These are phyloP conservation scores for Sugiyamaella smithiae DNA, from an alignment of 805 yeast genomes.

Conservation along the genomic window DNA sequence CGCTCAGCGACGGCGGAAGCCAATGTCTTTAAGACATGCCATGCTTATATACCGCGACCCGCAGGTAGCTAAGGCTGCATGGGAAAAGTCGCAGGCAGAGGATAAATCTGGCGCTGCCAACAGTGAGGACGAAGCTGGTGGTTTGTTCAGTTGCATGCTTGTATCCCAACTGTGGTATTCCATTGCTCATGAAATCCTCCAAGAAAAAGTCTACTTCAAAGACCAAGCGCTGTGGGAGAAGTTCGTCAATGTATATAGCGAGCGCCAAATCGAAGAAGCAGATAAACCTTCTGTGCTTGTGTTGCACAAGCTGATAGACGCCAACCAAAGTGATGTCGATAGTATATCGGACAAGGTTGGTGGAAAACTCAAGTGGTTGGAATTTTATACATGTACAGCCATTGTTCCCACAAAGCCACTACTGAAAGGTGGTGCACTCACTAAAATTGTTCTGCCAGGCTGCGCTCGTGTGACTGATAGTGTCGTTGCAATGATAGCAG, in stretches of 20 bases:
- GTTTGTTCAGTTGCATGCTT: conserved; percentile 56
- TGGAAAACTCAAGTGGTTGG: conserved; percentile 60
- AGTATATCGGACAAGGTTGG: conserved; percentile 44
- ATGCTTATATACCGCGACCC: conserved; percentile 59
- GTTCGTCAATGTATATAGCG: conserved; percentile 32
- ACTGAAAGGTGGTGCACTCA: conserved; percentile 42
- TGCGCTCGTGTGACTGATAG: conserved; percentile 59
- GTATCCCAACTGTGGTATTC: conserved; percentile 69
- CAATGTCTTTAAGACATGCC: conserved; percentile 68
- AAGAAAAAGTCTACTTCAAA: conserved; percentile 54
- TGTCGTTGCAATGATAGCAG: conserved; percentile 51
- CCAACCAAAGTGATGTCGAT: conserved; percentile 54
- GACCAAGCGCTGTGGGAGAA: conserved; percentile 45
- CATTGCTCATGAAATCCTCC: conserved; percentile 53
- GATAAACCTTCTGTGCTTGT: conserved; percentile 45
- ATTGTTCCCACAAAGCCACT: conserved; percentile 54
- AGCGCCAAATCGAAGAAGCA: conserved; percentile 14
- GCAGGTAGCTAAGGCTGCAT: conserved; percentile 44
- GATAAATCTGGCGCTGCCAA: conserved; percentile 12
- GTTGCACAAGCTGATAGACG: conserved; percentile 60
- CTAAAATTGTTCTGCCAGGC: conserved; percentile 65
- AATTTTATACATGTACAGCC: conserved; percentile 78
- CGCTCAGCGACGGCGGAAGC: conserved; percentile 61
- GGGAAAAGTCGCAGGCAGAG: conserved; percentile 37
- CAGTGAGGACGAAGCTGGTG: conserved; percentile 18